phyloP scores from a whole-genome alignment of 148 eudicot species.

The Suaeda aralocaspica region DNA sequence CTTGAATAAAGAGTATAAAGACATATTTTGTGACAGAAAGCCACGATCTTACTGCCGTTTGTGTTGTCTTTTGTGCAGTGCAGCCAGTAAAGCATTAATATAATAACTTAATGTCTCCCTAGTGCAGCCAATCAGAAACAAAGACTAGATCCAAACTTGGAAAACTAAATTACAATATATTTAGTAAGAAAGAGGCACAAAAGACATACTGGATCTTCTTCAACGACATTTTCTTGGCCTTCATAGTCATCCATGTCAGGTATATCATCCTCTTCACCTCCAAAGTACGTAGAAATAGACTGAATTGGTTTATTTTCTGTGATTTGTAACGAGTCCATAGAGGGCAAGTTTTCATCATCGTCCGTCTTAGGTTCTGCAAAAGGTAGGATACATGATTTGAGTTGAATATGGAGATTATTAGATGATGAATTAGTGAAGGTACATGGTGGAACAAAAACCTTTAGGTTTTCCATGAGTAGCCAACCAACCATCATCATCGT shows the following conservation, averaged over 20 bases:
- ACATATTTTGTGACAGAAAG: neutral
- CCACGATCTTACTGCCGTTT: no score
- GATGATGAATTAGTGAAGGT: no score
- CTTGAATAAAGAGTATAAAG: neutral
- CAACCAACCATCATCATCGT: slow-evolving; percentile 95
- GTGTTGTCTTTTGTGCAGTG: neutral
- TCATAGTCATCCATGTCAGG: slow-evolving; percentile 88
- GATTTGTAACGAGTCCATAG: slow-evolving; percentile 77
- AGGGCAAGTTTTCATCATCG: slow-evolving; percentile 81
- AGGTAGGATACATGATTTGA: slow-evolving; percentile 7
- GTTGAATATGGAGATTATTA: slow-evolving; percentile 3
- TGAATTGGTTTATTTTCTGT: slow-evolving; percentile 61
- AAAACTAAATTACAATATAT: slow-evolving; percentile 2
- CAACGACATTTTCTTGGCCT: slow-evolving; percentile 81
- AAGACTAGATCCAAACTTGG: neutral
- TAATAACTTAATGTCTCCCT: neutral
- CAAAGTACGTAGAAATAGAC: slow-evolving; percentile 82
- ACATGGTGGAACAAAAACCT: no score
- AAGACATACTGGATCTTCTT: slow-evolving; percentile 68
- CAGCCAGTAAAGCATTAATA: neutral
- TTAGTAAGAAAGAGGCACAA: neutral
- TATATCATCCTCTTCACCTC: slow-evolving; percentile 82
- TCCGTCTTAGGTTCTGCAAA: slow-evolving; percentile 39
- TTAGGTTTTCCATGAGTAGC: slow-evolving; percentile 97
- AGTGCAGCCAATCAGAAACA: neutral